phyloP scores from a whole-genome alignment of 2,329 filamentous ascomycete genomes.

The Incumbomyces lentus region DNA sequence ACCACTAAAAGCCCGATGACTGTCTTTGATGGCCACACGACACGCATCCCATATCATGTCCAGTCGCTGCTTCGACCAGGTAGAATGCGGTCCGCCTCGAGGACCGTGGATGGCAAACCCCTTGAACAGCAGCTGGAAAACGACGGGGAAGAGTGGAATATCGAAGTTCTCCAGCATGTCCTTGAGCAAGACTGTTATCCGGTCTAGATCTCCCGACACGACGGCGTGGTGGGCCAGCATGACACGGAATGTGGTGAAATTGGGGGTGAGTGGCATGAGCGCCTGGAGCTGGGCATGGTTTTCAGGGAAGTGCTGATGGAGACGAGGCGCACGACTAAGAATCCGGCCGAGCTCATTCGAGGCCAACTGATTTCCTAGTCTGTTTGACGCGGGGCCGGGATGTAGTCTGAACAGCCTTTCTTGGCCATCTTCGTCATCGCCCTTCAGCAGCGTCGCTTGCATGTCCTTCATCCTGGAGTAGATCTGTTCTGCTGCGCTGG shows the following conservation, averaged over 20 bases:
- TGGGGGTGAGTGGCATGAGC: constrained; percentile 56
- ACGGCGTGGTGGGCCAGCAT: constrained; percentile 66
- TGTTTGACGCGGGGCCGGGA: constrained; percentile 29
- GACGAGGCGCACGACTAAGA: constrained; percentile 35
- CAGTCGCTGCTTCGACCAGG: constrained; percentile 65
- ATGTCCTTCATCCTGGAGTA: constrained; percentile 73
- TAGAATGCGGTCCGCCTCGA: constrained; percentile 40
- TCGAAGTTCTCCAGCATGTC: constrained; percentile 64
- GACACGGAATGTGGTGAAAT: constrained; percentile 69
- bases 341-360: constrained; percentile 36
- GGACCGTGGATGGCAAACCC: constrained; percentile 70
- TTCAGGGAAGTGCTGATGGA: constrained; percentile 41
- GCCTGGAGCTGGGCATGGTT: constrained; percentile 54
- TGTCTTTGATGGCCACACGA: constrained; percentile 31
- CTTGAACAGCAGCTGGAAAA: constrained; percentile 73
- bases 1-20: neutral
- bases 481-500: constrained; percentile 64
- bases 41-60: constrained; percentile 58
- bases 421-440: constrained; percentile 25
- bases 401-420: constrained; percentile 17
- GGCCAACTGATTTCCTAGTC: constrained; percentile 29
- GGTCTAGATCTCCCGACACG: constrained; percentile 58
- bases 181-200: constrained; percentile 59
- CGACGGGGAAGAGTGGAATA: constrained; percentile 60
- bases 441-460: constrained; percentile 30